Evolutionary conservation across 2,329 filamentous ascomycete genomes (phyloP), one percentile per base, ranked within the genome.

Genomic region (Fusarium circinatum): DNA sequence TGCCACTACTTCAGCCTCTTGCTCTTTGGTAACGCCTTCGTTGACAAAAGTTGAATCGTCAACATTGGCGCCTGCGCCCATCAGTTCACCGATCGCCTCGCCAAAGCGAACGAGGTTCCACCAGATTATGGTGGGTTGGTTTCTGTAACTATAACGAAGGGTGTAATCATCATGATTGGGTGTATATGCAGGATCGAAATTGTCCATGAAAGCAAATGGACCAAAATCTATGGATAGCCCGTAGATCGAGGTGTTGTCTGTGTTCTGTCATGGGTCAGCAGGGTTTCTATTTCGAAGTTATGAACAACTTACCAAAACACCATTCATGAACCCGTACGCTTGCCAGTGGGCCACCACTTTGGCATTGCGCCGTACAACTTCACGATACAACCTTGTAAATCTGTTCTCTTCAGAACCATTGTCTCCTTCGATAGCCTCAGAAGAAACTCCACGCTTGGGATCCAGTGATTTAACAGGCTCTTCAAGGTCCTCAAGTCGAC

Each of bases 281-380:
- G 34, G 28, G 24, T 28, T 45, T 20, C n/a, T 15, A 42, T 13
- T 18, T 13, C n/a, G 8, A 8, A 24, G 17, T 5, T 38, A 12
- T 17, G 17, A 36, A 9, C 39, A 17, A 73, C 79, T 71, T 74
- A 84, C 83, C 65, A 99, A 86, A 8, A 99, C 96, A 51, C 96
- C 96, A 78, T 99, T 99, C 88, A 97, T 98, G 84, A 99, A 99
- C n/a, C 94, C 96, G 79, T 98, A 98, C 1, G 94, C 95, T 84
- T 99, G 97, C 96, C 96, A 98, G 75, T 92, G 89, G 17, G 96
- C 96, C 5, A 98, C 95, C 0, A 93, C 97, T 66, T 88, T 87
- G 3, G 96, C 96, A 79, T 98, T 99, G 38, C 94, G 90, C 47
- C 94, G 90, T 8, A 91, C 91, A 63, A 99, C 91, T 78, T 97